Base-by-base conservation (phyloP, 768 basidiomycete genomes). In the Suillus variegatus region DNA sequence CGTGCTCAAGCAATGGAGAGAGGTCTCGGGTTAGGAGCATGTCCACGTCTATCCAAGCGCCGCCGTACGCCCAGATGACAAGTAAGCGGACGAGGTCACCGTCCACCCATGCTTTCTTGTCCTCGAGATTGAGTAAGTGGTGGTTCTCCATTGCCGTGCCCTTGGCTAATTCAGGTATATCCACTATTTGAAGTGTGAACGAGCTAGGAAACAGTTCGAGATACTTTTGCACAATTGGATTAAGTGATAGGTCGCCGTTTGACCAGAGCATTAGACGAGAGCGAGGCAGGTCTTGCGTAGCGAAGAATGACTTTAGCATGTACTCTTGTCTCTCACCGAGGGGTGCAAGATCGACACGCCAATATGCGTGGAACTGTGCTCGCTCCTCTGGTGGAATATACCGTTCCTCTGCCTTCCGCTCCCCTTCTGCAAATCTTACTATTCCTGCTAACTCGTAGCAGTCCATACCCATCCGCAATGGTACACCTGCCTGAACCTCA, bases 1-100 rank as follows among this genome's bases (percentile, higher is more conserved):
- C 97, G 72, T 94, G 91, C 75, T 97, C 96, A 9, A 92, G 81
- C 63, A 98, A 81, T 6, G 95, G 95, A 8, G 88, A 82, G 40
- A 99, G 79, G 78, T 94, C 91, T 58, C 97, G 82, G 46, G 94
- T 97, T 67, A 98, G 76, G 64, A 99, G 84, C 67, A 91, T 92
- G 76, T 99, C 97, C 95, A 98, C 97, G 76, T 99, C 97, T 65
- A 98, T 84, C 97, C 97, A 99, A 54, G 96, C 86, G 2, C 97
- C 97, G 8, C 97, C 97, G 70, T 86, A 87, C 67, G 86, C 87
- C 93, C 95, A 98, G 28, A 97, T 78, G 51, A 96, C 85, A 55
- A 99, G 80, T 65, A 98, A 75, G 57, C 97, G 82, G 25, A 97
- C 82, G 49, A 97, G 83, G 77, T 98, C 97, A 0, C 97, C 95